Percentiles rank a stretch among this genome's conserved stretches.
Evolutionary conservation across 805 yeast genomes (phyloP).

Genomic region (Yarrowia osloensis): DNA sequence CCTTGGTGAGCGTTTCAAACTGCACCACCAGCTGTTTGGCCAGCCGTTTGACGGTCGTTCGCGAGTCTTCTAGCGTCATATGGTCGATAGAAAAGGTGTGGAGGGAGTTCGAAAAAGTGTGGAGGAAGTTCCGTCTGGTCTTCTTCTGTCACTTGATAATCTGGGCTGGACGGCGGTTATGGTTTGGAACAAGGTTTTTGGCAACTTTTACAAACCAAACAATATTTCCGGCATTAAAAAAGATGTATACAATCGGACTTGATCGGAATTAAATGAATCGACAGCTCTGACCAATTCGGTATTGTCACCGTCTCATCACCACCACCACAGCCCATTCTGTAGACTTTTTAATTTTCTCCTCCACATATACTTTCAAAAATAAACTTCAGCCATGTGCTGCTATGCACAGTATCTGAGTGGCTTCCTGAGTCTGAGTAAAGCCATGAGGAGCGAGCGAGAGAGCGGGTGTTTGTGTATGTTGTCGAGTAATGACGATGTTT

Average conservation of each 20-base stretch:
- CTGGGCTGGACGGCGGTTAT: not conserved
- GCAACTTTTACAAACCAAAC: too few species aligned
- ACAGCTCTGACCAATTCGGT: too few species aligned
- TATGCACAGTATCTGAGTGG: constrained; percentile 14
- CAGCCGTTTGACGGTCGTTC: not conserved
- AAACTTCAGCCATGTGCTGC: not conserved
- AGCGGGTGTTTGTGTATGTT: too few species aligned
- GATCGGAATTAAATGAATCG: too few species aligned
- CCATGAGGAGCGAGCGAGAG: not conserved
- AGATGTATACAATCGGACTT: too few species aligned
- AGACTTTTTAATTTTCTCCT: too few species aligned
- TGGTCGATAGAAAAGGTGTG: not conserved
- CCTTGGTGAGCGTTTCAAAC: not conserved
- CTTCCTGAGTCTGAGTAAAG: not conserved
- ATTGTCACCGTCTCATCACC: too few species aligned
- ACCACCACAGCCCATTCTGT: too few species aligned
- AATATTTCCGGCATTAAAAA: too few species aligned
- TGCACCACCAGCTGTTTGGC: not conserved
- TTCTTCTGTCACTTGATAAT: too few species aligned
- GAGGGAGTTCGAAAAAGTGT: not conserved
- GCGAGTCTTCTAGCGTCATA: not conserved
- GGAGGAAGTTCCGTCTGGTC: too few species aligned
- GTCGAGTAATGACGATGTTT: not conserved
- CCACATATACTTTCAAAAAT: not conserved
- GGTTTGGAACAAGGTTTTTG: not conserved